Conservation (phyloP, 2,329 filamentous ascomycete species). For the Madurella mycetomatis region DNA sequence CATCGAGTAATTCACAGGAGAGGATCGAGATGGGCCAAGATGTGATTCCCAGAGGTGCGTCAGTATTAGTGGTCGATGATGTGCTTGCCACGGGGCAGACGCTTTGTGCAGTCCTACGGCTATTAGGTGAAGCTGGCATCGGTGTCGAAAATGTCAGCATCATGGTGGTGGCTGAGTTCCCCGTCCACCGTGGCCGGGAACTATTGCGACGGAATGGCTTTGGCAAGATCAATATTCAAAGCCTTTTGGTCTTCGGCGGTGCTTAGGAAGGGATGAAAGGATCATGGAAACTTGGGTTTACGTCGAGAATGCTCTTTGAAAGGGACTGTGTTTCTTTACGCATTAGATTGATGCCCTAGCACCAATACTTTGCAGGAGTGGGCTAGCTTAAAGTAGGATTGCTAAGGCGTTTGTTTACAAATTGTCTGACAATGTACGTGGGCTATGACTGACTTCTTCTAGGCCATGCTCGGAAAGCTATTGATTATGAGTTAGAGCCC, state of each 20-base stretch:
- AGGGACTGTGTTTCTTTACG: not conserved
- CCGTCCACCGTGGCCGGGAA: constrained; percentile 48
- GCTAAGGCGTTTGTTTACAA: no score
- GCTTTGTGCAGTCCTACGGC: constrained; percentile 47
- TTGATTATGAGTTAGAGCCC: no score
- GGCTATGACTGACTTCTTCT: no score
- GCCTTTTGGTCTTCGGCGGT: constrained; percentile 49
- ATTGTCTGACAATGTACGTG: no score
- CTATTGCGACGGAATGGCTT: constrained; percentile 45
- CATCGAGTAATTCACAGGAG: constrained; percentile 27
- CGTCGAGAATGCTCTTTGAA: not conserved
- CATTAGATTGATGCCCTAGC: no score
- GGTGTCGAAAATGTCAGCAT: constrained; percentile 38
- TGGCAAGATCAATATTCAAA: constrained; percentile 46
- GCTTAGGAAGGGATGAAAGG: constrained; percentile 23
- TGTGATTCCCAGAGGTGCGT: constrained; percentile 35
- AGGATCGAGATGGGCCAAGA: constrained; percentile 47
- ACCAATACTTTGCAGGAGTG: no score
- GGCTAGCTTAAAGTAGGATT: no score
- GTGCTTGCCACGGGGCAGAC: constrained; percentile 54
- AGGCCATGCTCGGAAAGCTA: no score
- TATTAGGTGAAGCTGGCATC: constrained; percentile 43
- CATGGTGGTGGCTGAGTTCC: constrained; percentile 56
- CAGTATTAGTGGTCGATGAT: constrained; percentile 57
- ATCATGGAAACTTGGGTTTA: not conserved